Evolutionary conservation across 2,329 filamentous ascomycete genomes (phyloP).

Genomic region (Beauveria caledonica): DNA sequence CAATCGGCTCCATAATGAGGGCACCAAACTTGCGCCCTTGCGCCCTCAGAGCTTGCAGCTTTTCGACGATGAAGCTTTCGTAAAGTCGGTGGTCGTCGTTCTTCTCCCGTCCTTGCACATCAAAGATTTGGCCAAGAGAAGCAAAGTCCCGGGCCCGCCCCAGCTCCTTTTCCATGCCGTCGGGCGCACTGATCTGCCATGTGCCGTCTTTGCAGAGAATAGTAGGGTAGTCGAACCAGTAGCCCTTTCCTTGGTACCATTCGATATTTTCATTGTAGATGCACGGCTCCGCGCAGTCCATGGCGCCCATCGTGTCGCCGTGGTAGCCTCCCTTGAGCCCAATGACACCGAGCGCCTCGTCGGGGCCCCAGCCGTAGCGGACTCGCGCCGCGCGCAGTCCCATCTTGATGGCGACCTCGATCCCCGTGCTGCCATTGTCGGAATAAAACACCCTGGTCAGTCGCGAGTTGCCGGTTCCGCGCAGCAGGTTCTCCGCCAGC

Average conservation of each 20-base stretch:
- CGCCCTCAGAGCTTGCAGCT: constrained; percentile 41
- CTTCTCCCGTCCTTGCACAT: constrained; percentile 40
- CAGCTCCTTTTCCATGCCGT: constrained; percentile 36
- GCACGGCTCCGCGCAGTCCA: constrained; percentile 75
- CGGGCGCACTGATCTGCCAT: constrained; percentile 57
- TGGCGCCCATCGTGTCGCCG: constrained; percentile 79
- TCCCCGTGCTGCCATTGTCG: constrained; percentile 76
- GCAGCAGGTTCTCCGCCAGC: constrained; percentile 57
- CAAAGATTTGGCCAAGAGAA: constrained; percentile 50
- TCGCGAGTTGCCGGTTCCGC: constrained; percentile 52
- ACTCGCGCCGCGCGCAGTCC: constrained; percentile 59
- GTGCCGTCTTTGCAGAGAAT: constrained; percentile 57
- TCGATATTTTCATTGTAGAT: constrained; percentile 76
- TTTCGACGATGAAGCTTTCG: constrained; percentile 47
- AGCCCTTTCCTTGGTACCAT: constrained; percentile 72
- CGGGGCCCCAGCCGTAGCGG: constrained; percentile 57
- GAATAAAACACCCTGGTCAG: constrained; percentile 70
- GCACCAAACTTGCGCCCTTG: constrained; percentile 64
- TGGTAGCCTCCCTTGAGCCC: constrained; percentile 78
- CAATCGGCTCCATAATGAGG: constrained; percentile 69
- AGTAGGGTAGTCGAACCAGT: constrained; percentile 74
- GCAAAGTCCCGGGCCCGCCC: constrained; percentile 35
- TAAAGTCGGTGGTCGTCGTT: constrained; percentile 45
- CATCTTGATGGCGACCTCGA: constrained; percentile 84
- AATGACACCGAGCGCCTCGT: constrained; percentile 55